These are phyloP conservation scores for Tremellales sp. DNA, from an alignment of 1,284 basidiomycete species.

Conservation along the genomic window DNA sequence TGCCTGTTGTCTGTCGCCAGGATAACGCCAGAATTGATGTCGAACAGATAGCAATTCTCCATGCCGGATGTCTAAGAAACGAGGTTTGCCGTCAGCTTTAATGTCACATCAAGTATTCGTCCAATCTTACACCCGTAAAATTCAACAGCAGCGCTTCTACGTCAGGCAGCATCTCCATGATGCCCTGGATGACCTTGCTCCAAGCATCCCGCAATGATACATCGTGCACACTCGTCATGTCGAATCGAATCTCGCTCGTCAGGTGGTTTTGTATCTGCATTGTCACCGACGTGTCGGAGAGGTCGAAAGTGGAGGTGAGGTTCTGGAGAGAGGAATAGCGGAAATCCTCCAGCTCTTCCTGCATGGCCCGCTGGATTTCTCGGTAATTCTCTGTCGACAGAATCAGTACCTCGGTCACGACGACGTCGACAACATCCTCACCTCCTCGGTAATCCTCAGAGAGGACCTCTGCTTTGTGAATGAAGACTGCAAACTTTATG, in stretches of 20 bases:
- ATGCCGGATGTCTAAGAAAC: conserved; percentile 71
- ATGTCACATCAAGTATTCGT: conserved; percentile 1
- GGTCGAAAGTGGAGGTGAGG: conserved; percentile 27
- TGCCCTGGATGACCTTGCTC: conserved; percentile 52
- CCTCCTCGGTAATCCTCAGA: conserved; percentile 90
- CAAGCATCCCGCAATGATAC: conserved; percentile 54
- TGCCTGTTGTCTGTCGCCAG: conserved; percentile 71
- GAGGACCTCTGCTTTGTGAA: conserved; percentile 91
- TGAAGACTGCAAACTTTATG: conserved; percentile 86
- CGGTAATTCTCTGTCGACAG: conserved; percentile 68
- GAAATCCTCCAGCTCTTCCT: conserved; percentile 72
- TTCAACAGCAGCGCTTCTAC: conserved; percentile 51
- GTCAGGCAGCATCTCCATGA: conserved; percentile 51
- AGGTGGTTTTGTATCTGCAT: conserved; percentile 40
- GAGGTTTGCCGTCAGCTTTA: background rate
- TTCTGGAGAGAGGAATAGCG: conserved; percentile 44
- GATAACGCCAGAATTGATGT: conserved; percentile 78
- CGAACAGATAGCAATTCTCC: conserved; percentile 89
- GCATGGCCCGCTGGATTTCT: conserved; percentile 78
- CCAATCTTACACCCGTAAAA: conserved; percentile 48
- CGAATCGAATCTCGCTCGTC: conserved; percentile 49
- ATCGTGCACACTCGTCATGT: conserved; percentile 56
- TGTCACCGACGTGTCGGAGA: conserved; percentile 33
- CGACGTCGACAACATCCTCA: conserved; percentile 46
- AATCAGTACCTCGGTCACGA: conserved; percentile 2